Conservation (phyloP, 1,284 basidiomycete species). For the Austropuccinia psidii region DNA sequence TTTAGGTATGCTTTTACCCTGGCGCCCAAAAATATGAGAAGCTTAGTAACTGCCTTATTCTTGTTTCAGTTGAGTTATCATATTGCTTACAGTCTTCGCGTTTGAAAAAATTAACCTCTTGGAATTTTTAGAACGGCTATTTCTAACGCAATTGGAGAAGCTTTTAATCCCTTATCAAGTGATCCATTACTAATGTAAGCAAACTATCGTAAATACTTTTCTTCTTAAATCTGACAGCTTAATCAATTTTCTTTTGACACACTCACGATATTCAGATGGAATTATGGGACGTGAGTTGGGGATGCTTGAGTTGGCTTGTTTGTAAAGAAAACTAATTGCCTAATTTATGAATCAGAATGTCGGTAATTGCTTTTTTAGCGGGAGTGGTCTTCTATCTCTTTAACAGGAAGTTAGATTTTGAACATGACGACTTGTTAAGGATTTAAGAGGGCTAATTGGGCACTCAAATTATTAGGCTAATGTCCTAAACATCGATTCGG, state of each 20-base stretch:
- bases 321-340: background rate
- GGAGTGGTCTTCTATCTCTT: constrained; percentile 16
- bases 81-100: background rate
- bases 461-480: background rate
- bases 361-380: constrained; percentile 18
- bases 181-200: constrained; percentile 33
- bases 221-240: background rate
- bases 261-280: constrained; percentile 8
- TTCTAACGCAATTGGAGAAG: constrained; percentile 34
- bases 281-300: constrained; percentile 34
- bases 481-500: too few species aligned
- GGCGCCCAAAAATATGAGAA: constrained; percentile 67
- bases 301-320: background rate
- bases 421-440: constrained; percentile 13
- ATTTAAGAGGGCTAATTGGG: constrained; percentile 7
- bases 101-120: background rate
- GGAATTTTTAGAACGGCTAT: constrained; percentile 14
- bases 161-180: constrained; percentile 27
- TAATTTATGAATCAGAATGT: constrained; percentile 12
- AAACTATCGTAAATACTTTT: background rate
- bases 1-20: constrained; percentile 35
- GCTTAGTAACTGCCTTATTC: constrained; percentile 61
- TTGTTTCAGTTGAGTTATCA: constrained; percentile 26
- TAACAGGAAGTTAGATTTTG: constrained; percentile 9
- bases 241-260: background rate